Evolutionary conservation across 2,329 filamentous ascomycete genomes (phyloP), one percentile per base, ranked within the genome.

Genomic region (Pseudogymnoascus sp.): DNA sequence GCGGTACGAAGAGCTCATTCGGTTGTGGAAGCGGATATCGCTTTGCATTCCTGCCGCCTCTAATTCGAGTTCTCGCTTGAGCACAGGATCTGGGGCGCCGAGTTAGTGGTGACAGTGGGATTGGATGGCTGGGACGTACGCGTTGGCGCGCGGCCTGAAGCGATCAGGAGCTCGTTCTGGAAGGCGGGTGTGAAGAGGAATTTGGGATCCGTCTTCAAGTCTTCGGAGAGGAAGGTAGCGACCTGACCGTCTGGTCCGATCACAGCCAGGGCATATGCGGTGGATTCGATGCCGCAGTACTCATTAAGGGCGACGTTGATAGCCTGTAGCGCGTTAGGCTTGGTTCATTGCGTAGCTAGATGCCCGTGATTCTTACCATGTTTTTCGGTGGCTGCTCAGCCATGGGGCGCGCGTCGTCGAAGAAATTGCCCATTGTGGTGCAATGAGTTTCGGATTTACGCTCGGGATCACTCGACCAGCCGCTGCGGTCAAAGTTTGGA

Each of bases 241-340:
- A 62, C 14, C 31, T 41, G 10, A 14, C 62, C 62, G 22, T 64
- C 60, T n/a, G 61, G 33, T 7, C 37, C 28, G 10, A 50, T 43
- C 6, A 37, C 60, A 3, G 38, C 31, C n/a, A 64, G 61, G 6
- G 60, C 60, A 31, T 16, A 64, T 10, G 61, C 59, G 33, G 24
- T n/a, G 40, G 43, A 59, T 26, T 46, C 60, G 19, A 64, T 46
- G 4, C 60, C 37, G 35, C 60, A 62, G 43, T 62, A 19, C 40
- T 64, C 31, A 6, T 14, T 40, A 2, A 64, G 46, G 10, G 33
- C 59, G 12, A n/a, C 22, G 2, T 50, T 26, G 33, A 64, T 62
- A 14, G 28, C 14, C 62, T 64, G 24, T 60, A 38, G 19, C 14
- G 4, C 14, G 59, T 37, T 60, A 37, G 38, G 4, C 28, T 19